A percentile compares a stretch with the other conserved stretches of the same genome.
Conservation (phyloP, 805 yeast genomes). For the Candida ovalis region DNA sequence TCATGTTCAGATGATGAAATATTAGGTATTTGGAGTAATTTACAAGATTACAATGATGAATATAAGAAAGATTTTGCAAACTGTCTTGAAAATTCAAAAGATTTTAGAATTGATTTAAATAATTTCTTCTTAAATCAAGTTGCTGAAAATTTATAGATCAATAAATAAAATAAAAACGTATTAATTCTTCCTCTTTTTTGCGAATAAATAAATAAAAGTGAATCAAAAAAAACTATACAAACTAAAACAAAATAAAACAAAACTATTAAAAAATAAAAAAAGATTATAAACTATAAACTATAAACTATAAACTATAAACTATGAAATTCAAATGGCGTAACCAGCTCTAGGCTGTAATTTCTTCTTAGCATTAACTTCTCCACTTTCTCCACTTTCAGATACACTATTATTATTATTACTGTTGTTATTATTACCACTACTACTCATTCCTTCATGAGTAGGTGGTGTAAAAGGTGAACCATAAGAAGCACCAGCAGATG, state of each 20-base stretch:
- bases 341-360: slow-evolving; percentile 12
- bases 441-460: background rate
- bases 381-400: background rate
- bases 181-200: background rate
- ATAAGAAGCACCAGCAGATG: background rate
- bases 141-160: background rate
- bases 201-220: background rate
- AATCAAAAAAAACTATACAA: background rate
- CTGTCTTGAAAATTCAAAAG: slow-evolving; percentile 42
- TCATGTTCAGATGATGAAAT: slow-evolving; percentile 52
- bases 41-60: slow-evolving; percentile 30
- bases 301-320: background rate
- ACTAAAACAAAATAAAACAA: background rate
- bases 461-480: background rate
- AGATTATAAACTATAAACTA: background rate
- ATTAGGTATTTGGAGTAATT: slow-evolving; percentile 56
- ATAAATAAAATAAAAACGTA: background rate
- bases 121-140: slow-evolving; percentile 33
- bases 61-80: slow-evolving; percentile 23
- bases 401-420: background rate
- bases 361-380: slow-evolving; percentile 2
- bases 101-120: slow-evolving; percentile 43
- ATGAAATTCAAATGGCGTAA: background rate
- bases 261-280: background rate
- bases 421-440: background rate